These are phyloP conservation scores for Lepidopterella palustris DNA, from an alignment of 495 filamentous ascomycete genomes.

Conservation along the genomic window DNA sequence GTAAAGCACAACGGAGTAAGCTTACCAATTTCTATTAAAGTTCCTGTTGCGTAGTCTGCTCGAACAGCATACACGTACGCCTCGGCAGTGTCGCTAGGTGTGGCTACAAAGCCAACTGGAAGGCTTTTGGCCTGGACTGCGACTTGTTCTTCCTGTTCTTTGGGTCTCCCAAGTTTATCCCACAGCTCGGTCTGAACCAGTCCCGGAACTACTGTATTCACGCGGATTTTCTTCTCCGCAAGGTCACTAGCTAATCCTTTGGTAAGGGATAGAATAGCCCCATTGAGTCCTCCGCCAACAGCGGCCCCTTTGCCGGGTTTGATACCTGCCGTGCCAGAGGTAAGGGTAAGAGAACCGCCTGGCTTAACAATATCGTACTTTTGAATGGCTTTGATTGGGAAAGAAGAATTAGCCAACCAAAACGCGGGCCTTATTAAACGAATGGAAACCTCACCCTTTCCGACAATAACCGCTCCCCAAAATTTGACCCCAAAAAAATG, in stretches of 20 bases:
- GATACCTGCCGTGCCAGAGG: constrained; percentile 24
- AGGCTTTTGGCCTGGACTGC: constrained; percentile 10
- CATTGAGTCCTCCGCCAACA: constrained; percentile 22
- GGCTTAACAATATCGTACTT: constrained; percentile 39
- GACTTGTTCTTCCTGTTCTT: constrained; percentile 12
- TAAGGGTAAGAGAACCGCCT: constrained; percentile 32
- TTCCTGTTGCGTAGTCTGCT: constrained; percentile 22
- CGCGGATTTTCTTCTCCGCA: constrained; percentile 20
- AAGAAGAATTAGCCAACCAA: neutral
- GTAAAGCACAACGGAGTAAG: too few relatives aligned
- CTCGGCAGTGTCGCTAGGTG: constrained; percentile 21
- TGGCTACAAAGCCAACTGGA: constrained; percentile 22
- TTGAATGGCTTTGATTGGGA: constrained; percentile 24
- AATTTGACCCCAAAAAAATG: constrained; percentile 44
- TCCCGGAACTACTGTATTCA: constrained; percentile 22
- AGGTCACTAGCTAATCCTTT: constrained; percentile 24
- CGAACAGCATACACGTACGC: constrained; percentile 21
- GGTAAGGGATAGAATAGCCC: constrained; percentile 22
- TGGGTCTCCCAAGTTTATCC: constrained; percentile 22
- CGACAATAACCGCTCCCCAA: constrained; percentile 39
- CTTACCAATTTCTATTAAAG: constrained; percentile 17
- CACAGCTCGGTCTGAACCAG: constrained; percentile 22
- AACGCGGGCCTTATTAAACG: neutral
- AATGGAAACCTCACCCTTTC: constrained; percentile 31
- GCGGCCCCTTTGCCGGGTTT: constrained; percentile 21